Evolutionary conservation across 352 stramenopile genomes (phyloP).

Genomic region (Aphanomyces cochlioides): DNA sequence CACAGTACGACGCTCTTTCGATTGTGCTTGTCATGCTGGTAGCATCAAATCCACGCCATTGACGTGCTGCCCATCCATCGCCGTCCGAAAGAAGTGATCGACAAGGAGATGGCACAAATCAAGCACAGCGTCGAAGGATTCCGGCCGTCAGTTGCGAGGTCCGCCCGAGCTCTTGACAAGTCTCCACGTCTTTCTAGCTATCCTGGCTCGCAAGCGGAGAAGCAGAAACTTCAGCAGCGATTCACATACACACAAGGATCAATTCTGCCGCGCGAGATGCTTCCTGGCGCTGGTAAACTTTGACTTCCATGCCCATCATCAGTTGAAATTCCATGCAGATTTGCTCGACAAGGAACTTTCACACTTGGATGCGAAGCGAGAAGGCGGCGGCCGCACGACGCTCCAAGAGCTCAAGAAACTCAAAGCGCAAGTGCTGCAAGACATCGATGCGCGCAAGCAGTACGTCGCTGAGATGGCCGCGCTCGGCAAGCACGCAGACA

Average conservation of each 20-base stretch:
- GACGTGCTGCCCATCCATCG: constrained; percentile 47
- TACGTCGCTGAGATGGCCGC: constrained; percentile 66
- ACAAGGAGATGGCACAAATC: constrained; percentile 71
- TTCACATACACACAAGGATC: constrained; percentile 64
- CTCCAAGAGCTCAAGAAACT: constrained; percentile 60
- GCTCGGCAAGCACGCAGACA: constrained; percentile 44
- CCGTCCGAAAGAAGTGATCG: constrained; percentile 65
- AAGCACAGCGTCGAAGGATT: constrained; percentile 67
- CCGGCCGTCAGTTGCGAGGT: constrained; percentile 53
- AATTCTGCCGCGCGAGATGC: constrained; percentile 64
- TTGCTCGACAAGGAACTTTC: constrained; percentile 58
- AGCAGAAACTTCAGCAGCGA: constrained; percentile 77
- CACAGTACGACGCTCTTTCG: constrained; percentile 39
- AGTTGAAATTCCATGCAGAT: constrained; percentile 36
- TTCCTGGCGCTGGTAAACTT: constrained; percentile 57
- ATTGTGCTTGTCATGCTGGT: constrained; percentile 30
- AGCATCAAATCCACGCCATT: constrained; percentile 54
- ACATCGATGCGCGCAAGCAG: constrained; percentile 60
- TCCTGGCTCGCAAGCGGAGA: constrained; percentile 62
- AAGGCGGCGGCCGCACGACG: constrained; percentile 41
- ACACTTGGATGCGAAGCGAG: constrained; percentile 46
- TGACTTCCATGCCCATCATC: background rate
- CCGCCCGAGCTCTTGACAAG: no score
- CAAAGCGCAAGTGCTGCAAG: constrained; percentile 52
- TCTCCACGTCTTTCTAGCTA: background rate